These are phyloP conservation scores for Globisporangium camurandrum DNA, from an alignment of 352 stramenopile species.

Conservation along the genomic window DNA sequence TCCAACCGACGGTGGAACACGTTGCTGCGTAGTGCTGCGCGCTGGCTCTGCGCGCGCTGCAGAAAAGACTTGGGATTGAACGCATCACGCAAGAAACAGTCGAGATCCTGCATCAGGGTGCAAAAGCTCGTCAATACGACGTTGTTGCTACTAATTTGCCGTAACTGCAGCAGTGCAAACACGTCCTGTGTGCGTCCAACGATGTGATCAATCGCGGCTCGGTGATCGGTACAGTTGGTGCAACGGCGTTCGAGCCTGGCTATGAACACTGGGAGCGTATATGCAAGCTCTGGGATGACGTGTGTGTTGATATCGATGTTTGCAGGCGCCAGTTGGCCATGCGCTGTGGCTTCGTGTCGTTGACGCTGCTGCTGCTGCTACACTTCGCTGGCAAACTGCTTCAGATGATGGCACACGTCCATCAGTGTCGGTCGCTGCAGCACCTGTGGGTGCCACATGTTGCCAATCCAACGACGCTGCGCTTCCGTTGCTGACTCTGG, in stretches of 20 bases:
- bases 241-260: background rate
- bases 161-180: background rate
- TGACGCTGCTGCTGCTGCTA: background rate
- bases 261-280: background rate
- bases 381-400: background rate
- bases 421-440: background rate
- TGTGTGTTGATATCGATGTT: background rate
- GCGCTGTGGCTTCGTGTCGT: background rate
- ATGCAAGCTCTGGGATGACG: background rate
- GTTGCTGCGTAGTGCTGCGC: background rate
- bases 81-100: background rate
- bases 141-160: background rate
- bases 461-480: background rate
- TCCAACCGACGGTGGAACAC: constrained; percentile 1
- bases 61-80: background rate
- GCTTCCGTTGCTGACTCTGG: background rate
- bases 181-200: background rate
- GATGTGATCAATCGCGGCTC: background rate
- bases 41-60: background rate
- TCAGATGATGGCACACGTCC: background rate
- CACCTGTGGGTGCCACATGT: background rate
- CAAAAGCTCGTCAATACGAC: background rate
- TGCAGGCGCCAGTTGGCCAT: background rate
- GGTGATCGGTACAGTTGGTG: background rate
- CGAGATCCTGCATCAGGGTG: background rate